phyloP scores from a whole-genome alignment of 345 rosid species.

The Euphorbia peplus region DNA sequence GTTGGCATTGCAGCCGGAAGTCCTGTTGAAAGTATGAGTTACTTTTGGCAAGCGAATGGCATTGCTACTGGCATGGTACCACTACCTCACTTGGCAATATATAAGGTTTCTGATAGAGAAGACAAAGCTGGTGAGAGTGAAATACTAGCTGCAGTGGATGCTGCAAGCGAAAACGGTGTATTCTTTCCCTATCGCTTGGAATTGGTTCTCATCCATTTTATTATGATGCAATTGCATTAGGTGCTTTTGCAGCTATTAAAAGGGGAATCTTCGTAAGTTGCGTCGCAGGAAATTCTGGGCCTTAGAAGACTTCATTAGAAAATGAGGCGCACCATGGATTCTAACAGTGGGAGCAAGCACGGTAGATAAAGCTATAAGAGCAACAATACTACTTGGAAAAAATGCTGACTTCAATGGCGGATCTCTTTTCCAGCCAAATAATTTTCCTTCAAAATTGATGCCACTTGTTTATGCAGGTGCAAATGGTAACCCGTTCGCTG shows the following conservation, averaged over 20 bases:
- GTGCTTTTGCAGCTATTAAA: slow-evolving; percentile 35
- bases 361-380: slow-evolving; percentile 25
- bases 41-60: slow-evolving; percentile 45
- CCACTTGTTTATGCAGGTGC: slow-evolving; percentile 20
- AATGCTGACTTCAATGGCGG: slow-evolving; percentile 4
- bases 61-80: slow-evolving; percentile 41
- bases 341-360: slow-evolving; percentile 39
- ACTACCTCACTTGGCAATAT: slow-evolving; percentile 47
- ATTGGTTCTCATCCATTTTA: slow-evolving; percentile 18
- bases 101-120: slow-evolving; percentile 50
- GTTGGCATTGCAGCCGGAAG: slow-evolving; percentile 44
- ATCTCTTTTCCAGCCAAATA: slow-evolving; percentile 9
- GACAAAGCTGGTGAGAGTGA: slow-evolving; percentile 46
- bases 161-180: slow-evolving; percentile 60
- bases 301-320: slow-evolving; percentile 14
- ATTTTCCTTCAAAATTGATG: neutral
- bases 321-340: slow-evolving; percentile 43
- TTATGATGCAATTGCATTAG: slow-evolving; percentile 30
- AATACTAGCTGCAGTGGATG: slow-evolving; percentile 56
- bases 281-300: slow-evolving; percentile 39
- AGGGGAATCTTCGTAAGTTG: slow-evolving; percentile 35
- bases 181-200: slow-evolving; percentile 55
- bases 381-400: slow-evolving; percentile 37
- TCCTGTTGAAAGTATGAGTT: slow-evolving; percentile 28
- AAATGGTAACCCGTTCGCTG: neutral